Base-by-base conservation (phyloP, 352 stramenopile genomes). In the Phytophthora brassicae region DNA sequence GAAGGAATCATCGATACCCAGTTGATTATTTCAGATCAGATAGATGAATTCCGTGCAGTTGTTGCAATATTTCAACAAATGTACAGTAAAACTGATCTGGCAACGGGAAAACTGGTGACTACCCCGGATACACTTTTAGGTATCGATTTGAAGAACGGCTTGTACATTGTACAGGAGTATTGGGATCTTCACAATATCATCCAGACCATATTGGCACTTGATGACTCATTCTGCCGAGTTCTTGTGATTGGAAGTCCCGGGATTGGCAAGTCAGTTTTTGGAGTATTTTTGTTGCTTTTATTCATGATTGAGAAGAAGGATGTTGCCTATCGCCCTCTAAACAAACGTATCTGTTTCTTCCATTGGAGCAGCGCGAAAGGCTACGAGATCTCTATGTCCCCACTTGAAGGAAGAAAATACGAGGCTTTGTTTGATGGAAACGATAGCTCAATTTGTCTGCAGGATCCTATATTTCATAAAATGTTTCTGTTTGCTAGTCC, bases 401-500 rank as follows among this genome's bases (percentile, higher is more conserved):
- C 49, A 9, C 23, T 5, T 49, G 13, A 6, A 57, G 43, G 12
- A 3, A 53, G 6, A 26, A 17, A 0, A 20, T 70, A 70, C 43
- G 44, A 58, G 4, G 62, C 36, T 16, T 54, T 66, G 13, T 66
- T 70, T 61, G 47, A 61, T 49, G 49, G 43, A 1, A 43, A 56
- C 19, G 55, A 17, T n/a, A n/a, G n/a, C n/a, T n/a, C n/a, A n/a
- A n/a, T n/a, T n/a, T n/a, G n/a, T n/a, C n/a, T n/a, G n/a, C n/a
- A n/a, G n/a, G n/a, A n/a, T n/a, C n/a, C n/a, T n/a, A n/a, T n/a
- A n/a, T n/a, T n/a, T n/a, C n/a, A n/a, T n/a, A n/a, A n/a, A n/a
- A n/a, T n/a, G n/a, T n/a, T n/a, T n/a, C n/a, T 70, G 39, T 68
- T 74, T 22, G 61, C 66, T 16, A 71, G 66, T 50, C 61, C 66